Conservation (phyloP, 208 protist species). For the Angomonas deanei region DNA sequence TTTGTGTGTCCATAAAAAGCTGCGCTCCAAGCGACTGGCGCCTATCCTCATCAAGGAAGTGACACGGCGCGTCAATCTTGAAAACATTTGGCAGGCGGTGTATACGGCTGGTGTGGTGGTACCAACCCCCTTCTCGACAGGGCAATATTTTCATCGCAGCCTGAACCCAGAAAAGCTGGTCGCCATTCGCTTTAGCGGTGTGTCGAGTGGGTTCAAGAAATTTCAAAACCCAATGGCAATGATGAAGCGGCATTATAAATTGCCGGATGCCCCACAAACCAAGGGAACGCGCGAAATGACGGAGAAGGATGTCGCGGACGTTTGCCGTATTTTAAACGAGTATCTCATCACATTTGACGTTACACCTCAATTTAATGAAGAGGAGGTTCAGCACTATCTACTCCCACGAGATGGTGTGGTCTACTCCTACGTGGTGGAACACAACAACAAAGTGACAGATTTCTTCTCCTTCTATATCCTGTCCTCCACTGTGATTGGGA, state of each 20-base stretch:
- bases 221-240: conserved; percentile 84
- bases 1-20: conserved; percentile 98
- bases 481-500: conserved; percentile 95
- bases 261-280: conserved; percentile 50
- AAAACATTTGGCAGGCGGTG: conserved; percentile 94
- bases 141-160: conserved; percentile 95
- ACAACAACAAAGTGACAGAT: conserved; percentile 87
- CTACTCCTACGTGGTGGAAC: conserved; percentile 94
- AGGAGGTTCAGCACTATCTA: conserved; percentile 96
- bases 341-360: conserved; percentile 85
- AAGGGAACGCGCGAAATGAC: conserved; percentile 74
- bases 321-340: conserved; percentile 66
- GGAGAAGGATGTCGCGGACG: conserved; percentile 65
- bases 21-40: conserved; percentile 96
- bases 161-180: conserved; percentile 98
- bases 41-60: conserved; percentile 99
- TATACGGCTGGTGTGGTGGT: conserved; percentile 98
- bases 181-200: conserved; percentile 61
- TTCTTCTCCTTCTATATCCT: conserved; percentile 97
- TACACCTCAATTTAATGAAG: conserved; percentile 83
- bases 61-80: conserved; percentile 97
- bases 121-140: conserved; percentile 93
- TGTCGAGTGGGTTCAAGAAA: conserved; percentile 49
- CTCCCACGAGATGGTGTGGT: conserved; percentile 92
- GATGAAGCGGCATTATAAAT: conserved; percentile 62